Evolutionary conservation across 805 yeast genomes (phyloP).

Genomic region (Cyberlindnera euphorbiae): DNA sequence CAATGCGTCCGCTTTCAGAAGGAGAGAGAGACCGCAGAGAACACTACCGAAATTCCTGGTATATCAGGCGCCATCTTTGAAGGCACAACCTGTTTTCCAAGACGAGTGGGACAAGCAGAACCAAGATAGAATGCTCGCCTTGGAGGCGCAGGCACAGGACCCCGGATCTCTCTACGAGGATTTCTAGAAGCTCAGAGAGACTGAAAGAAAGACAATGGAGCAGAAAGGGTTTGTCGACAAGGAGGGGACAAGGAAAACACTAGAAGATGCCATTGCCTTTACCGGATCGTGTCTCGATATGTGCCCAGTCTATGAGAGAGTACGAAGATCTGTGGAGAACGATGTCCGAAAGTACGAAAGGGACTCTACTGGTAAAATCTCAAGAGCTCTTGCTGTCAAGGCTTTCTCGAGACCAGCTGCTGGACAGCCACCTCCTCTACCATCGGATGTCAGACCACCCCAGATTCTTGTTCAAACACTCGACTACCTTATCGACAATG

Average conservation of each 20-base stretch:
- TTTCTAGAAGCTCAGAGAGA: slow-evolving; percentile 66
- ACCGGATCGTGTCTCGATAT: slow-evolving; percentile 86
- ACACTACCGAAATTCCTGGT: slow-evolving; percentile 33
- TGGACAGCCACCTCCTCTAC: slow-evolving; percentile 96
- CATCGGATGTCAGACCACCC: slow-evolving; percentile 97
- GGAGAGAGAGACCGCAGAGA: slow-evolving; percentile 15
- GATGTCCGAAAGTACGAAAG: slow-evolving; percentile 77
- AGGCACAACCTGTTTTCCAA: slow-evolving; percentile 25
- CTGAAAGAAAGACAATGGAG: slow-evolving; percentile 78
- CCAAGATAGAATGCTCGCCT: slow-evolving; percentile 52
- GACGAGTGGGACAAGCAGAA: slow-evolving; percentile 74
- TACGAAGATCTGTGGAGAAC: slow-evolving; percentile 80
- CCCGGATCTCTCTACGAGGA: slow-evolving; percentile 70
- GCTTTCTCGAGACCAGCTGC: slow-evolving; percentile 97
- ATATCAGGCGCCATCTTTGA: slow-evolving; percentile 33
- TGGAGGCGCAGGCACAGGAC: slow-evolving; percentile 53
- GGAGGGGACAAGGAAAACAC: slow-evolving; percentile 73
- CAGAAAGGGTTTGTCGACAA: slow-evolving; percentile 77
- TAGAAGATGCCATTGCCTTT: slow-evolving; percentile 85
- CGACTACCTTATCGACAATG: slow-evolving; percentile 61
- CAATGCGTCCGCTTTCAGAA: slow-evolving; percentile 4
- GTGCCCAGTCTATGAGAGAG: slow-evolving; percentile 94
- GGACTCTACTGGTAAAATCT: slow-evolving; percentile 52
- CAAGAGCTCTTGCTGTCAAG: slow-evolving; percentile 65
- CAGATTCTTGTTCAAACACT: slow-evolving; percentile 60